Conservation (phyloP, 345 rosid genomes). For the Hevea brasiliensis region DNA sequence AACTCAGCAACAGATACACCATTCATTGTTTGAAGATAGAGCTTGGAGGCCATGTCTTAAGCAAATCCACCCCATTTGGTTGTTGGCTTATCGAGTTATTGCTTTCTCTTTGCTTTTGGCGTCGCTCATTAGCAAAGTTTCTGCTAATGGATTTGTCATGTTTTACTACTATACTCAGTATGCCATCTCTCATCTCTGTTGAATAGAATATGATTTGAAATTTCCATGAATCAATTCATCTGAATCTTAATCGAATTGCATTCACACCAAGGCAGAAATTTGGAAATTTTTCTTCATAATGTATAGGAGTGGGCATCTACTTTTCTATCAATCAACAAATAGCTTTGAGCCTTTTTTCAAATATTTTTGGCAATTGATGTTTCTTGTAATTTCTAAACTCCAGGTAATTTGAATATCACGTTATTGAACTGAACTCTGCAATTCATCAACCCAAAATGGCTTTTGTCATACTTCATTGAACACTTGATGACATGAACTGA, state of each 20-base stretch:
- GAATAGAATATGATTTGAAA: not conserved
- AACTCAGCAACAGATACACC: constrained; percentile 22
- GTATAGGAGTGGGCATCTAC: no score
- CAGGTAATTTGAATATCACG: not conserved
- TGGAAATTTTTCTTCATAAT: not conserved
- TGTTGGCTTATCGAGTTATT: constrained; percentile 48
- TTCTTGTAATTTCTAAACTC: not conserved
- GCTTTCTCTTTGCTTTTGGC: constrained; percentile 56
- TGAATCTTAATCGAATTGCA: not conserved
- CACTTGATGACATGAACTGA: not conserved
- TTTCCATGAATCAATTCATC: not conserved
- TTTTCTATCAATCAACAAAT: not conserved
- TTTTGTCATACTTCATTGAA: not conserved
- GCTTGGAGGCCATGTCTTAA: constrained; percentile 62
- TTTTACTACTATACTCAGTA: constrained; percentile 64
- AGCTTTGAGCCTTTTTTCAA: not conserved
- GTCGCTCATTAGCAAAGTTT: constrained; percentile 30
- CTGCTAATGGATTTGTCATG: constrained; percentile 38
- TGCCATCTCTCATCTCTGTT: constrained; percentile 23
- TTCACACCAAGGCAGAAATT: not conserved
- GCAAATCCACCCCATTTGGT: constrained; percentile 60
- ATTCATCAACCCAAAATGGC: not conserved
- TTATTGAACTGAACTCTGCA: not conserved
- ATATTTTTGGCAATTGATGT: not conserved
- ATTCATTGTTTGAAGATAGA: constrained; percentile 35